These are phyloP conservation scores for Albizia julibrissin DNA, from an alignment of 306 rosid genomes.

Conservation along the genomic window DNA sequence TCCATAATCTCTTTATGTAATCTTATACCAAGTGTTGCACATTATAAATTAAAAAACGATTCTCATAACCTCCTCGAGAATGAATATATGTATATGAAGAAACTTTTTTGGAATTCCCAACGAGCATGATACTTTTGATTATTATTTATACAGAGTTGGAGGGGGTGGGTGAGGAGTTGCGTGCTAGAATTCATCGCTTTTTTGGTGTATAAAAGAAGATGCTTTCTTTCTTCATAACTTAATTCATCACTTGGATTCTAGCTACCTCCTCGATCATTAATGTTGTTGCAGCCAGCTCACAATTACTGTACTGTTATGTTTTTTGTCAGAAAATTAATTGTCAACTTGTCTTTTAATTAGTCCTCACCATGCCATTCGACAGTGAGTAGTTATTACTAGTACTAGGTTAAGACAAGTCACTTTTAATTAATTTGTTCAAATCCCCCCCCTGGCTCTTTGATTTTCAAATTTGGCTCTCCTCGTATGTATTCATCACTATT, in stretches of 20 bases:
- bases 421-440: no score
- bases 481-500: no score
- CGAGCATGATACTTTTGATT: no score
- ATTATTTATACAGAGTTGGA: no score
- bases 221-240: constrained; percentile 5
- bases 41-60: no score
- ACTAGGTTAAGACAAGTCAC: background rate
- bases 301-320: background rate
- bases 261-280: constrained; percentile 1
- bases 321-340: background rate
- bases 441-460: no score
- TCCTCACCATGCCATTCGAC: no score
- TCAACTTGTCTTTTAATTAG: background rate
- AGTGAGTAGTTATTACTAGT: background rate
- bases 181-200: background rate
- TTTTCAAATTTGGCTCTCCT: no score
- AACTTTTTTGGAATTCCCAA: no score
- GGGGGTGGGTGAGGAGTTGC: background rate
- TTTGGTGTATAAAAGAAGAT: constrained; percentile 22
- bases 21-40: background rate
- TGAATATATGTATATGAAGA: no score
- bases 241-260: constrained; percentile 34
- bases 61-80: no score
- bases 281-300: background rate
- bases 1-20: background rate